These are phyloP conservation scores for Hyparrhenia diplandra DNA, from an alignment of 176 grass and related monocot genomes.

Conservation along the genomic window DNA sequence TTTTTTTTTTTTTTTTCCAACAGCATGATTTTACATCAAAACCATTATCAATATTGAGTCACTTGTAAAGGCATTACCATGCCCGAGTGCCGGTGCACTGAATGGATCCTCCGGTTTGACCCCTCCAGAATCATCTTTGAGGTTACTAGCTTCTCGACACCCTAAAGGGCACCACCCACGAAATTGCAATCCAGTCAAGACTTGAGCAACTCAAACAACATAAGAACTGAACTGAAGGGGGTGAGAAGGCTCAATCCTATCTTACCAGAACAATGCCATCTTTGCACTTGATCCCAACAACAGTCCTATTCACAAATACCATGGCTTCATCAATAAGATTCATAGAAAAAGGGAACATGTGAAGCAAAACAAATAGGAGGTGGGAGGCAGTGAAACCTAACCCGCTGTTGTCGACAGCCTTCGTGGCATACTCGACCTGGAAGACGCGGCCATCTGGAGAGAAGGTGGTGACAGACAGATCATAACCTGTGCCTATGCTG, in stretches of 20 bases:
- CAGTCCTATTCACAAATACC: slow-evolving; percentile 42
- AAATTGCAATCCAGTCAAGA: slow-evolving; percentile 19
- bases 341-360: background rate
- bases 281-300: slow-evolving; percentile 91
- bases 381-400: slow-evolving; percentile 18
- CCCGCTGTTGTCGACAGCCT: slow-evolving; percentile 93
- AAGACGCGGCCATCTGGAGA: slow-evolving; percentile 66
- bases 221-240: background rate
- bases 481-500: slow-evolving; percentile 75
- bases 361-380: background rate
- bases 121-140: slow-evolving; percentile 83
- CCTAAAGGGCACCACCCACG: slow-evolving; percentile 40
- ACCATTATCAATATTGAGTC: background rate
- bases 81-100: slow-evolving; percentile 66
- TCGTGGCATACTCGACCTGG: slow-evolving; percentile 89
- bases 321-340: background rate
- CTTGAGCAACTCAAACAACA: background rate
- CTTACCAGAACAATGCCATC: slow-evolving; percentile 82
- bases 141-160: slow-evolving; percentile 75
- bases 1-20: background rate
- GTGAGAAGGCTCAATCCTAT: background rate
- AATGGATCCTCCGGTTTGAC: slow-evolving; percentile 83
- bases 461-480: slow-evolving; percentile 81
- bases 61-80: slow-evolving; percentile 36
- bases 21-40: background rate